A percentile compares a stretch with the other conserved stretches of the same genome.
Conservation (phyloP, 768 basidiomycete genomes). For the Leccinum ochraceum region DNA sequence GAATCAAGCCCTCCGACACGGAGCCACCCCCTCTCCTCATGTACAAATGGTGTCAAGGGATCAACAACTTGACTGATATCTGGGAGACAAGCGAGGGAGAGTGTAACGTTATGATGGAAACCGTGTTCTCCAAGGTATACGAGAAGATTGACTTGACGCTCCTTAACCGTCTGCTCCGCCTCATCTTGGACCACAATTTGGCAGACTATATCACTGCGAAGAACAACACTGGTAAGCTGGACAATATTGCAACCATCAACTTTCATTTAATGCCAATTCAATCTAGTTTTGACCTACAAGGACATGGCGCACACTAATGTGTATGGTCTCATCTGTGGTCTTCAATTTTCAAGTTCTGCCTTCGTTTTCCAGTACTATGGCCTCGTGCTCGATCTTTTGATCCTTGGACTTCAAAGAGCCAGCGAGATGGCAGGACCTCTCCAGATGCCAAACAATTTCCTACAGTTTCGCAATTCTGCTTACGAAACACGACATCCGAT, state of each 20-base stretch:
- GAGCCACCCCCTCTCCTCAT: slow-evolving; percentile 96
- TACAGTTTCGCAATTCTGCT: slow-evolving; percentile 93
- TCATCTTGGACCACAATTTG: slow-evolving; percentile 97
- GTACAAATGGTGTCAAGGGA: slow-evolving; percentile 99
- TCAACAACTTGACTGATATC: slow-evolving; percentile 97
- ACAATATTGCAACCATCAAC: background rate
- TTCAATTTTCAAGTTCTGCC: slow-evolving; percentile 83
- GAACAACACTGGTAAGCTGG: slow-evolving; percentile 79
- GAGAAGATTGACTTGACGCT: slow-evolving; percentile 98
- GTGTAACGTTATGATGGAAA: slow-evolving; percentile 99
- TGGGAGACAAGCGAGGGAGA: slow-evolving; percentile 99
- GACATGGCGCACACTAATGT: slow-evolving; percentile 99
- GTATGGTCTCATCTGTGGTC: slow-evolving; percentile 94
- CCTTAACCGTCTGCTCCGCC: slow-evolving; percentile 90
- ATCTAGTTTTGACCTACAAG: slow-evolving; percentile 81
- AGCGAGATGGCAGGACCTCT: slow-evolving; percentile 99
- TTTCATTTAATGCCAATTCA: slow-evolving; percentile 11
- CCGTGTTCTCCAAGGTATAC: slow-evolving; percentile 95
- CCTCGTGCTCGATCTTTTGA: slow-evolving; percentile 90
- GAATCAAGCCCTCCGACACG: slow-evolving; percentile 98
- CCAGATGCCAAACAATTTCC: slow-evolving; percentile 96
- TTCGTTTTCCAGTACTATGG: slow-evolving; percentile 99
- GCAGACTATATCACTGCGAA: slow-evolving; percentile 99
- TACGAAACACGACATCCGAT: slow-evolving; percentile 94
- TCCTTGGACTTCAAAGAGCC: slow-evolving; percentile 95